These are phyloP conservation scores for Escallonia herrerae DNA, from an alignment of 129 eudicot species.

Conservation along the genomic window DNA sequence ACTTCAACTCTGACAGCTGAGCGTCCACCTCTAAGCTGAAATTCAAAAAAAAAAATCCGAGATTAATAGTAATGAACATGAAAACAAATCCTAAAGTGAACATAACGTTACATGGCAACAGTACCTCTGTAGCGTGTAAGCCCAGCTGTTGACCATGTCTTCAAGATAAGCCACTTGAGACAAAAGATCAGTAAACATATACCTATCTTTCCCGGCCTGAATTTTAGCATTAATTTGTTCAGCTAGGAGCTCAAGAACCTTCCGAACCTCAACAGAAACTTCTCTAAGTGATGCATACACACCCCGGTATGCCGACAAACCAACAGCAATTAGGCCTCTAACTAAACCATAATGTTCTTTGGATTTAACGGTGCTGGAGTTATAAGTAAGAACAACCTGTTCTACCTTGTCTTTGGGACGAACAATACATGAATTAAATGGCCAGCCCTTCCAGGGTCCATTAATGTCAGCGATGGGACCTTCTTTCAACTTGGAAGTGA, in stretches of 20 bases:
- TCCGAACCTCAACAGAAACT: slow-evolving; percentile 61
- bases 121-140: slow-evolving; percentile 68
- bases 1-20: slow-evolving; percentile 22
- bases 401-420: slow-evolving; percentile 43
- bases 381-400: slow-evolving; percentile 17
- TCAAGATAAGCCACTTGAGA: slow-evolving; percentile 91
- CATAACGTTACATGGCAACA: neutral
- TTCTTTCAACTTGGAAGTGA: slow-evolving; percentile 85
- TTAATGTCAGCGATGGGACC: slow-evolving; percentile 67
- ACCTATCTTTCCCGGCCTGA: slow-evolving; percentile 70
- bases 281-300: slow-evolving; percentile 64
- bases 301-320: slow-evolving; percentile 87
- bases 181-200: slow-evolving; percentile 44
- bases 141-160: slow-evolving; percentile 87
- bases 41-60: neutral
- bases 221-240: slow-evolving; percentile 50
- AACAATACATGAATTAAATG: slow-evolving; percentile 83
- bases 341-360: slow-evolving; percentile 54
- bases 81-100: slow-evolving; percentile 1
- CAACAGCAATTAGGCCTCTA: slow-evolving; percentile 80
- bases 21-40: slow-evolving; percentile 73
- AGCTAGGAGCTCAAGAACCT: slow-evolving; percentile 65
- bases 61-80: neutral
- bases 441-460: slow-evolving; percentile 94
- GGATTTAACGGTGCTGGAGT: slow-evolving; percentile 30